Evolutionary conservation across 2,329 filamentous ascomycete species (phyloP), one percentile per base, ranked within the genome.

Genomic region (Macrophomina tecta): DNA sequence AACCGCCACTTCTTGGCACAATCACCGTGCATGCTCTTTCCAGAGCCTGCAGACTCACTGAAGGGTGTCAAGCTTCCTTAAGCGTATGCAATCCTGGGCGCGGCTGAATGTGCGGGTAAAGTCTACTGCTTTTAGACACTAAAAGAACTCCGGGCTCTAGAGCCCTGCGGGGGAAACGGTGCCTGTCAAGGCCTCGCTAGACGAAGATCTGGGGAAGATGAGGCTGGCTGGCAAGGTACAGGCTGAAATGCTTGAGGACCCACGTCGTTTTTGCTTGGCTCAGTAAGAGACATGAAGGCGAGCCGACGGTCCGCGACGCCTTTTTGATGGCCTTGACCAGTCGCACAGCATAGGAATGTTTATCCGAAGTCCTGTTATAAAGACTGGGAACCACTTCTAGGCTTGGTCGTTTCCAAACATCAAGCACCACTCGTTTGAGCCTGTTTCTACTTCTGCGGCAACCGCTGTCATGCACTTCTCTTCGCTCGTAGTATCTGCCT

Each of bases 261-360:
- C 56, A 61, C 40, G 36, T 40, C 16, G 42, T 58, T 42, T 40
- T 42, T 40, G 52, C 38, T 58, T 45, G 55, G 56, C 40, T 40
- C 8, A 18, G 56, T 61, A 46, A 48, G 40, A 62, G 45, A 23
- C 18, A 62, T 62, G 58, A 7, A 40, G 8, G 58, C 58, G 58
- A 49, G 18, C 58, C 58, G 58, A 40, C 58, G 58, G 58, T 36
- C 58, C 58, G 58, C 18, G 34, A 14, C 58, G 58, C 58, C 58
- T 62, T 38, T 6, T 48, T 16, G 9, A 18, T 23, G n/a, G 32
- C 9, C 2, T 49, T 9, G 8, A 40, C 8, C 52, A 18, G 16
- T 34, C 36, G 56, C 56, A 48, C 28, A 38, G 48, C 40, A n/a
- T 12, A 34, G 14, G 30, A 8, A 12, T 12, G 56, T 49, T 49